These are phyloP conservation scores for Moniliella sp. DNA, from an alignment of 1,284 basidiomycete species.

Conservation along the genomic window DNA sequence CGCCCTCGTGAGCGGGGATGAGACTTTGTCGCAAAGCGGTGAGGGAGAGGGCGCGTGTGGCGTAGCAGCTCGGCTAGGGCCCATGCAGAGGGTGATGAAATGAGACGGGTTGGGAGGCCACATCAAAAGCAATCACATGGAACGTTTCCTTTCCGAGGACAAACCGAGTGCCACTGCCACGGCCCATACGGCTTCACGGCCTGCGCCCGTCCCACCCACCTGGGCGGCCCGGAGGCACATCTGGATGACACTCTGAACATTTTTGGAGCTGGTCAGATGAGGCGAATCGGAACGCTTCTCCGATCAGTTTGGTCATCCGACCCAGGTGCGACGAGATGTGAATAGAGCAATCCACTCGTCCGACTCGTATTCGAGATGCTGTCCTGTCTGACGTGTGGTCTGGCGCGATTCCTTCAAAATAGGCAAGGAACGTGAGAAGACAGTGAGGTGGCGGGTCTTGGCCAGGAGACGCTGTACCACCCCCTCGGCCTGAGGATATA, in stretches of 20 bases:
- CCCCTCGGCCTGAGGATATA: slow-evolving; percentile 23
- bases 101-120: slow-evolving; percentile 37
- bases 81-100: slow-evolving; percentile 88
- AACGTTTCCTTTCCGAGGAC: background rate
- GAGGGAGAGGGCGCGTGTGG: slow-evolving; percentile 8
- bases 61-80: slow-evolving; percentile 77
- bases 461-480: slow-evolving; percentile 20
- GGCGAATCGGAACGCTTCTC: slow-evolving; percentile 21
- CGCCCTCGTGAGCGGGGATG: slow-evolving; percentile 9
- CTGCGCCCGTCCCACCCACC: no score
- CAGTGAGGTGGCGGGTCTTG: slow-evolving; percentile 6
- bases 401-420: slow-evolving; percentile 25
- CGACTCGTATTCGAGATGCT: slow-evolving; percentile 30
- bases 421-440: slow-evolving; percentile 18
- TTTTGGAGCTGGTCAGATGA: no score
- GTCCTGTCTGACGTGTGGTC: slow-evolving; percentile 16
- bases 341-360: slow-evolving; percentile 30
- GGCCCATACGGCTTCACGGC: no score
- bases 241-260: no score
- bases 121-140: slow-evolving; percentile 41
- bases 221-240: no score
- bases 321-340: slow-evolving; percentile 26
- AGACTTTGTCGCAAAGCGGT: slow-evolving; percentile 5
- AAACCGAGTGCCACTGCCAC: no score
- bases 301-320: slow-evolving; percentile 20